Base-by-base conservation (phyloP, 805 yeast genomes). In the Wickerhamiella galacta region DNA sequence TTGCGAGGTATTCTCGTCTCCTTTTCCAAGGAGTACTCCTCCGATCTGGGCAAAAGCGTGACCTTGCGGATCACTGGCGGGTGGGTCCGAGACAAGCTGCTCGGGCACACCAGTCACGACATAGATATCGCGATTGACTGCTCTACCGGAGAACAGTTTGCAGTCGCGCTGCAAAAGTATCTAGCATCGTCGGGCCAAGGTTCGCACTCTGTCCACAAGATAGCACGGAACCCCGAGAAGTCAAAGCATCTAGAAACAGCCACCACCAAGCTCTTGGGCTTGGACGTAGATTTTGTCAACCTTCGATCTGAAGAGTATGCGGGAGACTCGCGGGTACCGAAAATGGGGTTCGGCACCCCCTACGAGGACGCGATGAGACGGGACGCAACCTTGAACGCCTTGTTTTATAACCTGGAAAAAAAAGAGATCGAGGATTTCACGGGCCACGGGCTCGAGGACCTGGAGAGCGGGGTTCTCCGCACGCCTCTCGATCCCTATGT, bases 191-290 rank as follows among this genome's bases (percentile, higher is more conserved):
- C 39, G 48, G 53, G 51, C 7, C 32, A 39, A n/a, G 36, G 26
- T 7, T 26, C 44, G 36, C 19, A 33, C 23, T 58, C 70, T 6
- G 64, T 81, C 21, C 93, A 85, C 50, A 79, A 75, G 36, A 83
- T 90, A 40, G 83, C 79, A 39, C 74, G 75, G 51, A 90, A 92
- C 53, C 98, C 98, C 1, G 95, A 80, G 41, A 87, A 85, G 53
- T 78, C 93, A 2, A 92, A 90, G 57, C 99, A 90, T 58, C 59
- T 90, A 44, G 99, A 90, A 47, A 92, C 99, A 1, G 92, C 95
- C 26, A 90, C 95, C 3, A 83, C 95, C 1, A 78, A 73, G 46
- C 54, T 90, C 8, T 80, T 67, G 47, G 92, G 75, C 1, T 52
- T 76, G n/a, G 94, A 82, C 46, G 70, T 90, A 33, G 99, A 90